Evolutionary conservation across 192 early-diverging fungal species (phyloP).

Genomic region (Podila clonocystis): DNA sequence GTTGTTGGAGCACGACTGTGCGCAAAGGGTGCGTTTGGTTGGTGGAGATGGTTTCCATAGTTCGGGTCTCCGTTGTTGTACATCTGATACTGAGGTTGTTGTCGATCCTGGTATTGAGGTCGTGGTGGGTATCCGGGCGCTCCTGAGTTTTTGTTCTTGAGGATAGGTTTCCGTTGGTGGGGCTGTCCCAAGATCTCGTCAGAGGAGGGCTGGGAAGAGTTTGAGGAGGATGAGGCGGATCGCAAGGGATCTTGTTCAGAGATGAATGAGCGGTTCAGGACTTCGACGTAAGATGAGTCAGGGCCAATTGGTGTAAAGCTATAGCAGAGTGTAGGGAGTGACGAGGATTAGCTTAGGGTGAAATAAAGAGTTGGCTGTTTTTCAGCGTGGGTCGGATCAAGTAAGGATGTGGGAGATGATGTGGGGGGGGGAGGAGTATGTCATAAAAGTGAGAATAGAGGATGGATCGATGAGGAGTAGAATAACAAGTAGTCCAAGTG

Average conservation of each 20-base stretch:
- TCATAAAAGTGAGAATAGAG: no score
- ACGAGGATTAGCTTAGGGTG: background rate
- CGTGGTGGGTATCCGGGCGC: no score
- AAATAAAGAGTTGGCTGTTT: no score
- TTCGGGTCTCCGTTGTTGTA: background rate
- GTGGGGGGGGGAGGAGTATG: no score
- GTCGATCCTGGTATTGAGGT: background rate
- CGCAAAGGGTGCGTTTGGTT: background rate
- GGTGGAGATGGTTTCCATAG: background rate
- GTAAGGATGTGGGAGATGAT: no score
- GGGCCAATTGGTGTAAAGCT: background rate
- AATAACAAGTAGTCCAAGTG: no score
- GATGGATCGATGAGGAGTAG: no score
- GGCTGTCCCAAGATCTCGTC: no score
- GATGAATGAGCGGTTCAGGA: background rate
- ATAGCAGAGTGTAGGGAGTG: background rate
- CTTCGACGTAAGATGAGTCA: background rate
- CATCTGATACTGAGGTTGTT: background rate
- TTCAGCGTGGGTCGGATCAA: no score
- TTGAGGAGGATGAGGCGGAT: background rate
- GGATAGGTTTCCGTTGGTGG: background rate
- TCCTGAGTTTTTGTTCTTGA: background rate
- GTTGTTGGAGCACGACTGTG: background rate
- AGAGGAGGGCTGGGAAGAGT: background rate
- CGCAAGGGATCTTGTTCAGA: conserved; percentile 1